phyloP scores from a whole-genome alignment of 768 basidiomycete species.

The Naganishia onofrii region DNA sequence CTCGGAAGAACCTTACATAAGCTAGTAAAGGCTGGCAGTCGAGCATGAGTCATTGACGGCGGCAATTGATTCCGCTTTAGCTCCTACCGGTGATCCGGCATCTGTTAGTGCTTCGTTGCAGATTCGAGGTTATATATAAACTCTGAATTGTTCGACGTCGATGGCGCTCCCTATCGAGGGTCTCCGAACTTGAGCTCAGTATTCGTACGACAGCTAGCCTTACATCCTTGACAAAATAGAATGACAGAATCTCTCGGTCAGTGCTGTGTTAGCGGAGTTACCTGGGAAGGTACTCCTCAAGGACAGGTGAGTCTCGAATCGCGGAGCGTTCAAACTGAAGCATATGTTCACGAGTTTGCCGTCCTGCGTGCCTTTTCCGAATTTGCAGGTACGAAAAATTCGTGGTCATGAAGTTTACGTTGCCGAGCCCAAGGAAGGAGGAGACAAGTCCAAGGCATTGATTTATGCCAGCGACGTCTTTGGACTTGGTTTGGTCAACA shows the following conservation, averaged over 20 bases:
- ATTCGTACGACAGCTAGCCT: neutral
- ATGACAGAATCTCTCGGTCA: conserved; percentile 8
- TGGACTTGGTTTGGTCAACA: conserved; percentile 58
- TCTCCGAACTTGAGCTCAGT: too few species aligned
- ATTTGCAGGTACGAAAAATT: conserved; percentile 55
- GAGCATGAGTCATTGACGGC: neutral
- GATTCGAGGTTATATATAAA: too few species aligned
- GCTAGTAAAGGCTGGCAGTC: too few species aligned
- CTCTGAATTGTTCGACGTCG: too few species aligned
- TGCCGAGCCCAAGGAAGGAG: conserved; percentile 56
- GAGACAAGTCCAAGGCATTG: conserved; percentile 60
- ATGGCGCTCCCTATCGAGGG: too few species aligned
- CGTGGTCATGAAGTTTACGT: conserved; percentile 60
- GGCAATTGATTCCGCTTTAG: too few species aligned
- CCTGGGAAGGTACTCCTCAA: conserved; percentile 20
- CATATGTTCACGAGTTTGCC: neutral
- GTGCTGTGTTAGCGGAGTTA: conserved; percentile 22
- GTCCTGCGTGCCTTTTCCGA: neutral
- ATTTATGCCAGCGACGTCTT: conserved; percentile 59
- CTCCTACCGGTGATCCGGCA: neutral
- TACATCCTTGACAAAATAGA: neutral
- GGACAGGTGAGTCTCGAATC: neutral
- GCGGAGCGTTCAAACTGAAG: neutral
- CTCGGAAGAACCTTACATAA: too few species aligned
- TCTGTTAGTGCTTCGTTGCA: too few species aligned